Evolutionary conservation across 768 basidiomycete genomes (phyloP), one percentile per base, ranked within the genome.

Genomic region (Boletus bicolor): DNA sequence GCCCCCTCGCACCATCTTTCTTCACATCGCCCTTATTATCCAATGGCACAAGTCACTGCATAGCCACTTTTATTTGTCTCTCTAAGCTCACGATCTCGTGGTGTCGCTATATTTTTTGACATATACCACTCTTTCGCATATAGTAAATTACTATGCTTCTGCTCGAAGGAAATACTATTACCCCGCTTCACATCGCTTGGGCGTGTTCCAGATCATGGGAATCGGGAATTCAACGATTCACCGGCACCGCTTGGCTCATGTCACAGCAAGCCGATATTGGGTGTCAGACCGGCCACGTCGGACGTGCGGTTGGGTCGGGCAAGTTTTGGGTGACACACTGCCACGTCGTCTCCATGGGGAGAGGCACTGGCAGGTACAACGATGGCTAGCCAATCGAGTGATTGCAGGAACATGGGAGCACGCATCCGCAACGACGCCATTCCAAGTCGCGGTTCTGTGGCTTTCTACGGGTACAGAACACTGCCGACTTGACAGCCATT

Each of bases 81-180:
- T 39, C 9, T 37, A 5, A 34, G 56, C 38, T 59, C 39, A 24
- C 41, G 14, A 41, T 21, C 44, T 37, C 39, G 71, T 72, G 67
- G 69, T 71, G 67, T 71, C 67, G 56, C 57, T 59, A 68, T 72
- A 69, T 71, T 72, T 72, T 70, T 59, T 59, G 61, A 67, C 67
- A 61, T 57, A 64, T 67, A 61, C 69, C 69, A 62, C 37, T 48
- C 41, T 2, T 52, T 66, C 19, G 46, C 49, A 52, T 54, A 47
- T 55, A 32, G 36, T 45, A 54, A 21, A 34, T 10, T 54, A 53
- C 39, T 39, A 42, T 59, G 55, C 28, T 14, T 54, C 26, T 39
- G 43, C 8, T 38, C 7, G 36, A 55, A 59, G 43, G 28, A 41
- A 30, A 54, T 34, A 19, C 0, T 46, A 41, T n/a, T 49, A 37